Evolutionary conservation across 352 stramenopile species (phyloP), one percentile per base, ranked within the genome.

Genomic region (Paralagenidium karlingii): DNA sequence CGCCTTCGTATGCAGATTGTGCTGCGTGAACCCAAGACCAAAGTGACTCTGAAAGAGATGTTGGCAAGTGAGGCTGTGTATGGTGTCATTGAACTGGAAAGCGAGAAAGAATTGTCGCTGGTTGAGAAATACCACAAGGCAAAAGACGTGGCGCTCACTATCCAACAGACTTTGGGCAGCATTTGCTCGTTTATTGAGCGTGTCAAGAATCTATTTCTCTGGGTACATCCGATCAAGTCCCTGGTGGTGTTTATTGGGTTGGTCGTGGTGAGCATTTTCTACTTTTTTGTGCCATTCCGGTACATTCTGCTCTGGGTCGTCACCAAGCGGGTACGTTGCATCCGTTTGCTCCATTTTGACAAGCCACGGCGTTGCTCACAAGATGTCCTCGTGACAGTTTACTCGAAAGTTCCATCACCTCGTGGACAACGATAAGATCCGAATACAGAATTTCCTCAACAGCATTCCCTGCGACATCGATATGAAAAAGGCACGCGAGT

Each of bases 101-200:
- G 43, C 30, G 53, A 58, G 21, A 61, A 55, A 19, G 48, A 57
- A 21, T 39, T 67, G 18, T 58, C 57, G 6, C 47, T 59, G 28
- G 57, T 67, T 7, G 57, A 55, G 12, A 67, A 67, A 40, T 67
- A 63, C 24, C 57, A 67, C 45, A 63, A 60, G 36, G 57, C 57
- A 7, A 60, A 58, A 40, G 53, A 67, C 26, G 57, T 67, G 1
- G 57, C 57, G 10, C 55, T 55, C 8, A 67, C 55, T 18, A 60
- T 67, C 13, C 57, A 67, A 27, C 42, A 63, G 33, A 50, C 53
- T 12, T 45, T 67, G 4, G 53, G 53, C 13, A 38, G 43, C 19
- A 27, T 67, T 8, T 63, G 53, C 30, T 57, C 46, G 9, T 47
- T 52, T 1, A 7, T 58, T 3, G 57, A 67, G 31, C 41, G 53